These are phyloP conservation scores for Globisporangium canariense DNA, from an alignment of 352 stramenopile genomes.

Conservation along the genomic window DNA sequence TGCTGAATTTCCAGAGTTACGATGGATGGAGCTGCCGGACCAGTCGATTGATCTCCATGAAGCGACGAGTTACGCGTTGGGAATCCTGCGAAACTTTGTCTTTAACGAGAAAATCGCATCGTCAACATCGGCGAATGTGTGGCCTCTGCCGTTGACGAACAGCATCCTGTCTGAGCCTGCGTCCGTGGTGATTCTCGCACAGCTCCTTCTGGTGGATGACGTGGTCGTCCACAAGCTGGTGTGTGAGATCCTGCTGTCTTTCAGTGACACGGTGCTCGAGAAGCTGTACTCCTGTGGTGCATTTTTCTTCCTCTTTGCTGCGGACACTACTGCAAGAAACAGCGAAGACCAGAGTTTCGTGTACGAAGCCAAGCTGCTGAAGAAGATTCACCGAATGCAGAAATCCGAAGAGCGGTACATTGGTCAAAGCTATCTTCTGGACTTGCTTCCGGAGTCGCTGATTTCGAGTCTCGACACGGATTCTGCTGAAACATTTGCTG, in stretches of 20 bases:
- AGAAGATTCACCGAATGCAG: constrained; percentile 63
- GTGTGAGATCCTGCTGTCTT: constrained; percentile 60
- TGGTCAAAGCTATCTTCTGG: constrained; percentile 61
- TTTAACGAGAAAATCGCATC: constrained; percentile 40
- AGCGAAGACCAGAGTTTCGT: constrained; percentile 37
- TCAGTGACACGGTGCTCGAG: constrained; percentile 41
- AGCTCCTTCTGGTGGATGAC: constrained; percentile 67
- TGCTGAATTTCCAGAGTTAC: constrained; percentile 63
- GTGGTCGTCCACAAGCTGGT: constrained; percentile 40
- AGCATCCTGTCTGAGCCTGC: constrained; percentile 44
- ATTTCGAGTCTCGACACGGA: constrained; percentile 69
- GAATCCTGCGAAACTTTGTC: constrained; percentile 63
- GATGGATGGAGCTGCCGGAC: constrained; percentile 77
- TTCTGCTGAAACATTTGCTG: constrained; percentile 53
- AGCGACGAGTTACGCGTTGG: constrained; percentile 46
- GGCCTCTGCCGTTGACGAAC: constrained; percentile 58
- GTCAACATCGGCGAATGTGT: constrained; percentile 30
- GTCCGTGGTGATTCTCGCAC: constrained; percentile 49
- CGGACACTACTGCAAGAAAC: constrained; percentile 23
- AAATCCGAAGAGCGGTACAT: constrained; percentile 36
- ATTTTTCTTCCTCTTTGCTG: constrained; percentile 78
- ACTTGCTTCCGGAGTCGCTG: constrained; percentile 73
- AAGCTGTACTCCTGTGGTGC: constrained; percentile 55
- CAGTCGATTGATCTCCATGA: constrained; percentile 45
- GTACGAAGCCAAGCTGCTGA: constrained; percentile 55